Conservation (phyloP, 2,329 filamentous ascomycete genomes). For the Colletotrichum orchidophilum region DNA sequence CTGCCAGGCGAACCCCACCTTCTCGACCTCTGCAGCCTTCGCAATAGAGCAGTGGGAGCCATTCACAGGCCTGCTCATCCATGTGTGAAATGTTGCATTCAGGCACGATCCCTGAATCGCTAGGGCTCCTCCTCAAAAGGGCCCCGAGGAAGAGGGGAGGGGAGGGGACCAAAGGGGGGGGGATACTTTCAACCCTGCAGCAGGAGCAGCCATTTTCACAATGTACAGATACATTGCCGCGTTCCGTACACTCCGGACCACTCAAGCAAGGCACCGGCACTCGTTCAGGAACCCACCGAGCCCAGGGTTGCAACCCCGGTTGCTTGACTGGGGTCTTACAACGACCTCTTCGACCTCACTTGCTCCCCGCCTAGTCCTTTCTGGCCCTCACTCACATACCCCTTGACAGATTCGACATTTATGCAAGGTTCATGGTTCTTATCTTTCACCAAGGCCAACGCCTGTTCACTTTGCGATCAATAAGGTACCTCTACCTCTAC, state of each 20-base stretch:
- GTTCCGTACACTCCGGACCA: slow-evolving; percentile 26
- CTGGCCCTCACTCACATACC: slow-evolving; percentile 1
- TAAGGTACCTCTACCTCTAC: slow-evolving; percentile 26
- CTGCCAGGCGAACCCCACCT: background rate
- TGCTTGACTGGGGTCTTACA: slow-evolving; percentile 4
- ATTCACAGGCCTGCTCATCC: slow-evolving; percentile 5
- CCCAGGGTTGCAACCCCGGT: slow-evolving; percentile 28
- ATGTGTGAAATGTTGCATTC: slow-evolving; percentile 24
- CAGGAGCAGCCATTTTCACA: background rate
- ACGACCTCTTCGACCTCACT: slow-evolving; percentile 26
- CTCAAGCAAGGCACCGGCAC: slow-evolving; percentile 31
- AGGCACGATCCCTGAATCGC: slow-evolving; percentile 21
- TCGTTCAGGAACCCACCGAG: slow-evolving; percentile 30
- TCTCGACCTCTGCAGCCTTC: slow-evolving; percentile 2
- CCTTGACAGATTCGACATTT: slow-evolving; percentile 3
- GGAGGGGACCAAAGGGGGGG: background rate
- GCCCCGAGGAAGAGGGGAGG: slow-evolving; percentile 4
- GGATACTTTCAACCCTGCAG: slow-evolving; percentile 11
- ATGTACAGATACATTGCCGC: slow-evolving; percentile 20
- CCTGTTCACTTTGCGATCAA: background rate
- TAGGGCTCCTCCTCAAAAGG: slow-evolving; percentile 7
- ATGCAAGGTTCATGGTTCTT: slow-evolving; percentile 25
- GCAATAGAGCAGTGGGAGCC: slow-evolving; percentile 5
- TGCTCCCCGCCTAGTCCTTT: slow-evolving; percentile 10
- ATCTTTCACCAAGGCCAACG: slow-evolving; percentile 10